These are phyloP conservation scores for Euptelea pleiosperma DNA, from an alignment of 164 flowering plant species.

Conservation along the genomic window DNA sequence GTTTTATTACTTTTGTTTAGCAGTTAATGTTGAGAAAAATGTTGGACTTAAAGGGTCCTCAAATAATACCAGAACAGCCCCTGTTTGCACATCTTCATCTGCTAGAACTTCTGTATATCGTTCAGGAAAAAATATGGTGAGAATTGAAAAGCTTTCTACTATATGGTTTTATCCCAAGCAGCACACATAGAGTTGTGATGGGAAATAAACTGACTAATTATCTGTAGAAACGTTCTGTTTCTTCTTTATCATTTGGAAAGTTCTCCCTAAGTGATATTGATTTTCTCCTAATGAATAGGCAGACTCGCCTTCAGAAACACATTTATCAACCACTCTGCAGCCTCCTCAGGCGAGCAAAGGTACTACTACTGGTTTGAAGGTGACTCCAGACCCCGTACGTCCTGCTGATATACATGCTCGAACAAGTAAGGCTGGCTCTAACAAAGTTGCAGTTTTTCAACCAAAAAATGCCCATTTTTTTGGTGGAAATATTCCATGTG, in stretches of 20 bases:
- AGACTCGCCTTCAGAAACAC: slow-evolving; percentile 15
- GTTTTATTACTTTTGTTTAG: slow-evolving; percentile 11
- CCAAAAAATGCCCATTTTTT: slow-evolving; percentile 18
- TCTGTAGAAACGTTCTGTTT: background rate
- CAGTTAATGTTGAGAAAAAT: slow-evolving; percentile 28
- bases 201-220: too few relatives aligned
- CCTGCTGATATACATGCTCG: slow-evolving; percentile 19
- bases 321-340: slow-evolving; percentile 18
- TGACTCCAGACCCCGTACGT: slow-evolving; percentile 10
- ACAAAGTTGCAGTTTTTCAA: slow-evolving; percentile 17
- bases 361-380: slow-evolving; percentile 17
- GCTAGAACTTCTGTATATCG: slow-evolving; percentile 26
- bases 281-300: slow-evolving; percentile 25
- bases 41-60: slow-evolving; percentile 23
- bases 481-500: slow-evolving; percentile 24
- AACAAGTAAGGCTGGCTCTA: slow-evolving; percentile 14
- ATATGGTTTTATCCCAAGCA: background rate
- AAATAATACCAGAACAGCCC: slow-evolving; percentile 16
- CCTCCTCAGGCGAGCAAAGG: slow-evolving; percentile 16
- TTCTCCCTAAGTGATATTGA: background rate
- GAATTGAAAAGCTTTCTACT: slow-evolving; percentile 13
- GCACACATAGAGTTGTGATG: background rate
- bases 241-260: background rate
- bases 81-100: slow-evolving; percentile 17
- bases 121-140: slow-evolving; percentile 44